phyloP scores from a whole-genome alignment of 257 asterid genomes.

The Prunella vulgaris region DNA sequence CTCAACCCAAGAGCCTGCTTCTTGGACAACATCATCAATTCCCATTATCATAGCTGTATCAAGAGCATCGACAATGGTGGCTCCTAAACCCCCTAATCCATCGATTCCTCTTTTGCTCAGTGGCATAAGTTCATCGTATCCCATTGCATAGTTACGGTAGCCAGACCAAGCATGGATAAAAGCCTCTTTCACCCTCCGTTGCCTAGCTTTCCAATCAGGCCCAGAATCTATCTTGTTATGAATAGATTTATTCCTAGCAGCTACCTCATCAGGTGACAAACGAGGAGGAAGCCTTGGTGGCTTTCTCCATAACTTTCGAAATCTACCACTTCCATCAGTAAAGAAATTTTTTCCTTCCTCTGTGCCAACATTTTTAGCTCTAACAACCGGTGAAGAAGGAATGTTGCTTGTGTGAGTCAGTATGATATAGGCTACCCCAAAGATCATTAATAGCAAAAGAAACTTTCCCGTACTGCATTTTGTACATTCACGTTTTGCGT shows the following conservation, averaged over 20 bases:
- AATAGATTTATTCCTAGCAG: conserved; percentile 39
- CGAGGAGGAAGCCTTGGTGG: conserved; percentile 87
- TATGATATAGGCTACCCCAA: conserved; percentile 63
- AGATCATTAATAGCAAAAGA: conserved; percentile 64
- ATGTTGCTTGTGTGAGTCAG: conserved; percentile 43
- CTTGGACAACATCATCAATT: conserved; percentile 59
- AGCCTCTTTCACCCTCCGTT: conserved; percentile 74
- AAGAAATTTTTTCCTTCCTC: conserved; percentile 42
- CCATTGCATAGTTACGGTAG: conserved; percentile 69
- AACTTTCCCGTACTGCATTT: conserved; percentile 81
- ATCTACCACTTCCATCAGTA: conserved; percentile 42
- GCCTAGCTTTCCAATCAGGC: conserved; percentile 61
- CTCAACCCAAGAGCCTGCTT: conserved; percentile 93
- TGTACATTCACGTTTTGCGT: conserved; percentile 41
- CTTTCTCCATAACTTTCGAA: conserved; percentile 69
- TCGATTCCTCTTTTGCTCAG: conserved; percentile 71
- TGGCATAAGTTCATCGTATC: conserved; percentile 96
- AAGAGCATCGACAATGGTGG: conserved; percentile 86
- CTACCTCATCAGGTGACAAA: conserved; percentile 81
- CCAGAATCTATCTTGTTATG: conserved; percentile 31
- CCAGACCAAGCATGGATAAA: conserved; percentile 97
- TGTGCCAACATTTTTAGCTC: conserved; percentile 33
- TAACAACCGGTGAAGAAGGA: conserved; percentile 34
- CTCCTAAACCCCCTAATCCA: conserved; percentile 95
- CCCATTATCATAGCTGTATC: conserved; percentile 98